These are phyloP conservation scores for Aspergillus incahuasiensis DNA, from an alignment of 495 filamentous ascomycete species.

Conservation along the genomic window DNA sequence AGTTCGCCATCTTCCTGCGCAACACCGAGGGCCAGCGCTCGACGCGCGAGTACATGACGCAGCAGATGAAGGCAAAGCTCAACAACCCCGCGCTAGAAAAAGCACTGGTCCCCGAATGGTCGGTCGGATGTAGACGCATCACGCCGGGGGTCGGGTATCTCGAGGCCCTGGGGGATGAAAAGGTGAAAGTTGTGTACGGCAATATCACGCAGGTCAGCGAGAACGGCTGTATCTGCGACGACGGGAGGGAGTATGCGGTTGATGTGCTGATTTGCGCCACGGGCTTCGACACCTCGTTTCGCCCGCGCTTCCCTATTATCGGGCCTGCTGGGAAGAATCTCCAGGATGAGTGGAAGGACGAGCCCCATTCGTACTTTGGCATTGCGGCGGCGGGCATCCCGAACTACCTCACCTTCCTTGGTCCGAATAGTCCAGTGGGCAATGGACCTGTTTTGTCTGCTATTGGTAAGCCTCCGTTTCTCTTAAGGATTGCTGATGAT, in stretches of 20 bases:
- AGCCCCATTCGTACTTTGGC: constrained; percentile 47
- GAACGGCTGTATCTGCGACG: constrained; percentile 33
- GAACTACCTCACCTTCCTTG: constrained; percentile 51
- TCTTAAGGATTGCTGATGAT: background rate
- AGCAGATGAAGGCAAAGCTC: background rate
- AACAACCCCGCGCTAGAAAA: background rate
- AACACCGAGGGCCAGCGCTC: background rate
- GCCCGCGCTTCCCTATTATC: constrained; percentile 40
- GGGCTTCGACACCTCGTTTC: constrained; percentile 30
- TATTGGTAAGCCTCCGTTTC: constrained; percentile 4
- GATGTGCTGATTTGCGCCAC: constrained; percentile 26
- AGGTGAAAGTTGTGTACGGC: constrained; percentile 29
- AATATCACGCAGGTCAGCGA: constrained; percentile 29
- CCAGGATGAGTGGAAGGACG: constrained; percentile 37
- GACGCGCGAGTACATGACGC: background rate
- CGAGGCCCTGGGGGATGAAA: constrained; percentile 14
- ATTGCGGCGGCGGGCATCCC: constrained; percentile 52
- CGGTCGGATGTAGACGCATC: background rate
- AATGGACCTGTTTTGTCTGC: constrained; percentile 14
- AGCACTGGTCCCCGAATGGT: background rate
- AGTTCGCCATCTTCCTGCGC: background rate
- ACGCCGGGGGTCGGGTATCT: background rate
- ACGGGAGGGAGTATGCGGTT: constrained; percentile 30
- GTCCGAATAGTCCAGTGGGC: constrained; percentile 26
- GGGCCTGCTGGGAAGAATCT: constrained; percentile 43